phyloP scores from a whole-genome alignment of 2,329 filamentous ascomycete species.

The Lachnellula hyalina region DNA sequence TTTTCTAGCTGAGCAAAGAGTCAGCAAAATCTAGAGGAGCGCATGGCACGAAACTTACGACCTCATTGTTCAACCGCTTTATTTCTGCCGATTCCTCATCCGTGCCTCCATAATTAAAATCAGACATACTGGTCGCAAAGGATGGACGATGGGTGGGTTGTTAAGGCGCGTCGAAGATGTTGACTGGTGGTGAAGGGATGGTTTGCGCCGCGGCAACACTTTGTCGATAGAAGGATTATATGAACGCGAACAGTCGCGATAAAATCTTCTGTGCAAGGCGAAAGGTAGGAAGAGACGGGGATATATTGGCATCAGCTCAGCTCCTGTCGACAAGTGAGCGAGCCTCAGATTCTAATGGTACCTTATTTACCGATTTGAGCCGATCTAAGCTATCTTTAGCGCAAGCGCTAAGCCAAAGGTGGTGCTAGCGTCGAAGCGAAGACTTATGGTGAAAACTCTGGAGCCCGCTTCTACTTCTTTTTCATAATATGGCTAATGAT shows the following conservation, averaged over 20 bases:
- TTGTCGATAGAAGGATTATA: neutral
- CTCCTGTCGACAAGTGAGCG: neutral
- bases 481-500: slow-evolving; percentile 50
- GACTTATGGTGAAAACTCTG: neutral
- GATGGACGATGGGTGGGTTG: neutral
- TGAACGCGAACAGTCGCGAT: neutral
- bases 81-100: slow-evolving; percentile 82
- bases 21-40: slow-evolving; percentile 10
- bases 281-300: neutral
- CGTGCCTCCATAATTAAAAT: slow-evolving; percentile 66
- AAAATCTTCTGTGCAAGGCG: neutral
- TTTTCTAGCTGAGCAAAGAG: slow-evolving; percentile 41
- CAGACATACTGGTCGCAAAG: slow-evolving; percentile 50
- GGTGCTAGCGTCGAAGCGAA: neutral
- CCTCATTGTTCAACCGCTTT: slow-evolving; percentile 69
- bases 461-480: slow-evolving; percentile 12
- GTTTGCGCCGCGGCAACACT: too few relatives aligned
- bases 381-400: too few relatives aligned
- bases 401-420: neutral
- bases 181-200: too few relatives aligned
- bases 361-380: neutral
- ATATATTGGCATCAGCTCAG: too few relatives aligned
- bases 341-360: neutral
- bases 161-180: too few relatives aligned
- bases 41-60: slow-evolving; percentile 53